A percentile compares a stretch with the other conserved stretches of the same genome.
Evolutionary conservation across 768 basidiomycete species (phyloP).

Genomic region (Pleurotus eryngii): DNA sequence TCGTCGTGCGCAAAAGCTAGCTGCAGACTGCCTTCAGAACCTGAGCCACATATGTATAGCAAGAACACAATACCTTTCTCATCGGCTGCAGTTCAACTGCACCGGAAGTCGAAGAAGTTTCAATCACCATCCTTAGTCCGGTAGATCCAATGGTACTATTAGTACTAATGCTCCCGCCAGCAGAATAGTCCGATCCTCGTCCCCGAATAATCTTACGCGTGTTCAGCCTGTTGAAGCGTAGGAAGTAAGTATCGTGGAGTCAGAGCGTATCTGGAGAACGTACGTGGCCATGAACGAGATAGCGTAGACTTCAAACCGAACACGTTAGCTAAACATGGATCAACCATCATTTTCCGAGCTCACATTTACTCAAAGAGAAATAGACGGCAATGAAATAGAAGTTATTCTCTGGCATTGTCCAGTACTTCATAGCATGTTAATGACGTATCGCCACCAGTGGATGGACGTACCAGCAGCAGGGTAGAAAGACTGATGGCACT

Average conservation of each 20-base stretch:
- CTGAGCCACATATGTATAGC: no score
- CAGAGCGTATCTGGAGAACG: not conserved
- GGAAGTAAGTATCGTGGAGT: not conserved
- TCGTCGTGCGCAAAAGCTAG: no score
- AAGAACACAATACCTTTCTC: no score
- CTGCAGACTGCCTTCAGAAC: no score
- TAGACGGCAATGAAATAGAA: constrained; percentile 58
- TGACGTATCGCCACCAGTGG: not conserved
- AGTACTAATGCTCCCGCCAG: constrained; percentile 18
- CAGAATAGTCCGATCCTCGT: constrained; percentile 40
- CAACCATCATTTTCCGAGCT: constrained; percentile 17
- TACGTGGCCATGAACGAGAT: constrained; percentile 27
- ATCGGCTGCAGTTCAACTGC: not conserved
- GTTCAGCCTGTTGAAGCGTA: constrained; percentile 41
- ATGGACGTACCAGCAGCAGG: constrained; percentile 28
- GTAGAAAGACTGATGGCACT: constrained; percentile 43
- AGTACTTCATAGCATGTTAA: constrained; percentile 38
- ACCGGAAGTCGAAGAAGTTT: not conserved
- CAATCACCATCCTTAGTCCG: constrained; percentile 2
- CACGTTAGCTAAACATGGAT: constrained; percentile 14
- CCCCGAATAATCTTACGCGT: constrained; percentile 51
- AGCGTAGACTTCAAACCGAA: constrained; percentile 25
- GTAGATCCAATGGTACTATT: not conserved
- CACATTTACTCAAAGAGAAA: constrained; percentile 58
- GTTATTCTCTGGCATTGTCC: constrained; percentile 39